These are phyloP conservation scores for Biancaea sappan DNA, from an alignment of 306 rosid species.

Conservation along the genomic window DNA sequence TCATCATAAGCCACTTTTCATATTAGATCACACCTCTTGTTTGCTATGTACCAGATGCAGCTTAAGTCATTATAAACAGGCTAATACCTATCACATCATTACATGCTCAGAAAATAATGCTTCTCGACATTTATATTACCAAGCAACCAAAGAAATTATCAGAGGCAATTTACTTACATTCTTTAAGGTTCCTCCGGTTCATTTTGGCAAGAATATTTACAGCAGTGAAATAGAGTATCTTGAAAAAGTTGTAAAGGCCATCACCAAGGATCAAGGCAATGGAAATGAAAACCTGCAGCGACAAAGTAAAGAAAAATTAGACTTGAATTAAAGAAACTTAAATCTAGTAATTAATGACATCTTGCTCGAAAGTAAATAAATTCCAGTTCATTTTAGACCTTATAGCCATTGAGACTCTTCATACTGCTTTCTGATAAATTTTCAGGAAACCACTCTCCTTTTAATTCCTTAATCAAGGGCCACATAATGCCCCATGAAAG, in stretches of 20 bases:
- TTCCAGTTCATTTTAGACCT: conserved; percentile 47
- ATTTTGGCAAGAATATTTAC: conserved; percentile 51
- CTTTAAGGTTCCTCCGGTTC: conserved; percentile 45
- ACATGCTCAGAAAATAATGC: not conserved
- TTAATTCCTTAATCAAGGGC: conserved; percentile 75
- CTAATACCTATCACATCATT: not conserved
- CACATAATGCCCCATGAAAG: conserved; percentile 95
- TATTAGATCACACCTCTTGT: not conserved
- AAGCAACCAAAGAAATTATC: not conserved
- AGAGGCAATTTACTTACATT: conserved; percentile 45
- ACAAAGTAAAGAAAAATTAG: conserved; percentile 27
- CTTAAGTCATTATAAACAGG: no score
- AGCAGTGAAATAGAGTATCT: conserved; percentile 57
- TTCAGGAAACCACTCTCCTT: conserved; percentile 86
- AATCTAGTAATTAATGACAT: no score
- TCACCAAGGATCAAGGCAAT: conserved; percentile 88
- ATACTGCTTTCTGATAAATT: conserved; percentile 76
- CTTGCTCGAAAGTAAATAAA: not conserved
- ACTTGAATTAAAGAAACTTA: conserved; percentile 15
- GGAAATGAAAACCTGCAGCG: conserved; percentile 77
- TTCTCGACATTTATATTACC: not conserved
- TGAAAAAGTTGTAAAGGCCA: conserved; percentile 81
- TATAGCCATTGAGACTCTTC: conserved; percentile 91
- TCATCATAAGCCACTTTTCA: not conserved
- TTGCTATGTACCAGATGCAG: not conserved